These are phyloP conservation scores for Salvia sclarea DNA, from an alignment of 305 asterid genomes.

Conservation along the genomic window DNA sequence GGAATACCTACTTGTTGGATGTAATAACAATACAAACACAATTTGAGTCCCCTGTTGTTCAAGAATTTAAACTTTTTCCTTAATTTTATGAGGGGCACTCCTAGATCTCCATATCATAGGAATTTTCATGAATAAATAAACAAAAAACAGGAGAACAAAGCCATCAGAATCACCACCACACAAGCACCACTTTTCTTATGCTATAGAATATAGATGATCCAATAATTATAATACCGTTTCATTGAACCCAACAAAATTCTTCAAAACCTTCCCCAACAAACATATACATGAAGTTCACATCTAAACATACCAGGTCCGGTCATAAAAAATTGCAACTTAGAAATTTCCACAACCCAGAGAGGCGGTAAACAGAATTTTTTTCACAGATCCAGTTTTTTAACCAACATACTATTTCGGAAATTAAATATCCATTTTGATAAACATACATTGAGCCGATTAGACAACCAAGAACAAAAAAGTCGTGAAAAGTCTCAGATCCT, in stretches of 20 bases:
- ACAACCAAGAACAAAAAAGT: conserved; percentile 6
- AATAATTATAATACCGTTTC: background rate
- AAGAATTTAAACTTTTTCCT: background rate
- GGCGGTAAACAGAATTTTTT: background rate
- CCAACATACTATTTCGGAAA: background rate
- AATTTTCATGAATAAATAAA: background rate
- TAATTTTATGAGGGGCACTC: background rate
- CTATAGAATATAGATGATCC: background rate
- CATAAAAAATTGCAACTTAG: background rate
- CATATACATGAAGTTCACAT: background rate
- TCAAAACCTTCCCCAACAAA: background rate
- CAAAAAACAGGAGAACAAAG: background rate
- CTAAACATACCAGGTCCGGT: background rate
- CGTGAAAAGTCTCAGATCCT: conserved; percentile 28
- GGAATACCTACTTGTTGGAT: background rate
- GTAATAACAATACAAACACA: background rate
- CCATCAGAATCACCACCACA: background rate
- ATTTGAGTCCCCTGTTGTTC: background rate
- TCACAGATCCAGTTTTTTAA: conserved; percentile 7
- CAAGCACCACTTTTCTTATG: background rate
- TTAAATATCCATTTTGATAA: background rate
- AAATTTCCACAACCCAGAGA: conserved; percentile 1
- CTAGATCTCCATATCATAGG: background rate
- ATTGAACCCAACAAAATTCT: background rate
- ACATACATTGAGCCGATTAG: background rate